Evolutionary conservation across 305 asterid genomes (phyloP), one percentile per base, ranked within the genome.

Genomic region (Fraxinus ornus): DNA sequence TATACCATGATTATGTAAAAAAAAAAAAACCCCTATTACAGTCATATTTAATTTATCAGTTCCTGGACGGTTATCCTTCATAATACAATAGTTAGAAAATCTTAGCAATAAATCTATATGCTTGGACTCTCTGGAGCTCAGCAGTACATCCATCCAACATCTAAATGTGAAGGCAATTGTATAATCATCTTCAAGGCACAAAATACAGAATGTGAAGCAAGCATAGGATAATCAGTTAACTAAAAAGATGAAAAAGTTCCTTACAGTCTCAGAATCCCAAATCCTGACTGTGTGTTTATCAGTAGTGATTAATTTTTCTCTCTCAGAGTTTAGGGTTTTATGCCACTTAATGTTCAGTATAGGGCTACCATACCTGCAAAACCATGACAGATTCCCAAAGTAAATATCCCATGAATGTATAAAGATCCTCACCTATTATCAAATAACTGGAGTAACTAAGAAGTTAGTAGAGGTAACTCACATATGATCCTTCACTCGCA

Each of bases 341-440:
- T 95, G 97, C 99, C 99, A 95, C 89, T 93, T 95, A 52, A 95
- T 94, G 83, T 90, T 92, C 79, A 91, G 86, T 84, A 95, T 93
- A 36, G 97, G 96, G 89, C 93, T 93, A 66, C 98, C 98, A 82
- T 95, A 93, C 99, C 99, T 94, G 86, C 82, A 86, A 75, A 86
- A 80, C 77, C 79, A 39, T 10, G 78, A 85, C 44, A 64, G 73
- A 41, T 21, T 57, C 47, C 75, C 57, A 30, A 33, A 22, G n/a
- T 73, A 30, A 85, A 82, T 37, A 84, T 36, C 37, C 37, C 80
- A 80, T 83, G 75, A 68, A 64, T 26, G 13, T 28, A 21, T 57
- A 78, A 68, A 81, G 21, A 68, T 5, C 33, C 76, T n/a, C 7
- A 37, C 26, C 19, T 3, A 22, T 70, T 52, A 13, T 82, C 19